Conservation (phyloP, 441 rosid genomes). For the Aquilaria agallochum region DNA sequence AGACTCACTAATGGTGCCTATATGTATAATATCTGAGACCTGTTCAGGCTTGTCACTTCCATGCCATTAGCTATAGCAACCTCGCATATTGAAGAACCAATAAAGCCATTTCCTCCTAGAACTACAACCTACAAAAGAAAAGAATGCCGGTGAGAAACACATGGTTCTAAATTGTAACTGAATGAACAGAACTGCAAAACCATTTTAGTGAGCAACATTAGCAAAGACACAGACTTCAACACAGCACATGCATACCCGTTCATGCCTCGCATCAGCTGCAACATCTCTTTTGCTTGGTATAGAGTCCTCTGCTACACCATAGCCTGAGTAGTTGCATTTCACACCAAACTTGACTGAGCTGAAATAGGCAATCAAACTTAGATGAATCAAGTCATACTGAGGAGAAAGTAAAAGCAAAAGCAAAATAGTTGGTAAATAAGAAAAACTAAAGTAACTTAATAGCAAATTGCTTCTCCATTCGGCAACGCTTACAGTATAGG, state of each 20-base stretch:
- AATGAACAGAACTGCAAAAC: neutral
- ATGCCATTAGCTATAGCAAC: slow-evolving; percentile 74
- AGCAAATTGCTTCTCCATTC: too few relatives aligned
- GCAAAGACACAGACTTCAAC: neutral
- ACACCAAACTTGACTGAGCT: slow-evolving; percentile 46
- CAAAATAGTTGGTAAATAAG: too few relatives aligned
- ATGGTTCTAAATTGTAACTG: neutral
- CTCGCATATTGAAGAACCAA: slow-evolving; percentile 86
- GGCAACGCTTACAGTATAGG: too few relatives aligned
- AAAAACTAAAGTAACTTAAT: too few relatives aligned
- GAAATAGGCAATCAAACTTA: slow-evolving; percentile 7
- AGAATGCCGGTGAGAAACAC: slow-evolving; percentile 7
- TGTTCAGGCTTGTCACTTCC: slow-evolving; percentile 74
- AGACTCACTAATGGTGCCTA: too few relatives aligned
- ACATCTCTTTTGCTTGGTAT: slow-evolving; percentile 54
- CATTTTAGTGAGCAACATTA: slow-evolving; percentile 1
- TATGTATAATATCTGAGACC: slow-evolving; percentile 24
- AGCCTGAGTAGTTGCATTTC: slow-evolving; percentile 50
- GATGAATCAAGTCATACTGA: too few relatives aligned
- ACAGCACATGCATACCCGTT: slow-evolving; percentile 38
- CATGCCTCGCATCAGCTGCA: slow-evolving; percentile 65
- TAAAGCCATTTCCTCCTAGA: slow-evolving; percentile 81
- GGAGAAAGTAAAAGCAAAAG: neutral
- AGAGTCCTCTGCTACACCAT: slow-evolving; percentile 30
- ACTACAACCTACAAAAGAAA: slow-evolving; percentile 62